Evolutionary conservation across 2,329 filamentous ascomycete genomes (phyloP), one percentile per base, ranked within the genome.

Genomic region (Pseudopyrenochaeta lycopersici): DNA sequence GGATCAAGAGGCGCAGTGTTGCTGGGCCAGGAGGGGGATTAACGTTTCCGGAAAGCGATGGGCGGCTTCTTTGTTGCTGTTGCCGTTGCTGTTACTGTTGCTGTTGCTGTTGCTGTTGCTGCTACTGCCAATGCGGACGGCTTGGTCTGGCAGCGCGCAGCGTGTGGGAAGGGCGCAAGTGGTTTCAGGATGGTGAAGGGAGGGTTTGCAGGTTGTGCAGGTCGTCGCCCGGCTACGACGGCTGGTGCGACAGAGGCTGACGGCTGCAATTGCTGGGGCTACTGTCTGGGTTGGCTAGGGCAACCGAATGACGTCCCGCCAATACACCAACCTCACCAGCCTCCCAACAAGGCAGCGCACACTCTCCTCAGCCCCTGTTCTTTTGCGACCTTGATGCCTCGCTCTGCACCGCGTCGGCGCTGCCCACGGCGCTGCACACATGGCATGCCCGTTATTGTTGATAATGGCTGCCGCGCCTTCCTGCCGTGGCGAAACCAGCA

Each of bases 241-340:
- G 56, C 49, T 56, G 56, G 56, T 43, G 54, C 38, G 46, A 56
- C 56, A 55, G 56, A 56, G 49, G 52, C 56, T 56, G 56, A 56
- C 49, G 49, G 42, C 39, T 29, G 54, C 38, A 23, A 48, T 30
- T 56, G 46, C 46, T 53, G 46, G 46, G 31, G 23, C 35, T 21
- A 30, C 38, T 14, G 14, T 15, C 15, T n/a, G 33, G 38, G 38
- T 15, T 23, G 38, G 52, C 56, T 44, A 46, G 45, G 48, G 51
- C 17, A 30, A 30, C 31, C 32, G 27, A 2, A 40, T 58, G 56
- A 58, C 54, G 54, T 58, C 54, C 43, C 14, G 43, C 45, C 54
- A 46, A 53, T 49, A 33, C 41, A 41, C 51, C 51, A 47, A 38
- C 50, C 46, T 46, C 46, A 14, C 29, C 54, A 47, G 44, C 35